Evolutionary conservation across 2,329 filamentous ascomycete species (phyloP).

Genomic region (Chalaropsis ovoidea): DNA sequence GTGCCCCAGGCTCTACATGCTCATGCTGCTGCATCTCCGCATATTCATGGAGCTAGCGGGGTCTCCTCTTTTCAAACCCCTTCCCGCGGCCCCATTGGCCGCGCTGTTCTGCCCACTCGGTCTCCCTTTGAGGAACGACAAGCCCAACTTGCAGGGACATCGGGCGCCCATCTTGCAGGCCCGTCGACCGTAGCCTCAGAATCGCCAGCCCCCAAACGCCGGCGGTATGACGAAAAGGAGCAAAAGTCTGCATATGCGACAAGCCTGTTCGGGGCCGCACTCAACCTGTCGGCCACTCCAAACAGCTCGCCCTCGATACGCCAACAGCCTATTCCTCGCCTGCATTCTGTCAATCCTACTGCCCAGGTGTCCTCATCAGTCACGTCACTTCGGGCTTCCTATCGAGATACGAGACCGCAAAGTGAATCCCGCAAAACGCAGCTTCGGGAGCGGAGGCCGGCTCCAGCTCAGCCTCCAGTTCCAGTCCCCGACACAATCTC

Average conservation of each 20-base stretch:
- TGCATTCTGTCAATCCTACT: constrained; percentile 13
- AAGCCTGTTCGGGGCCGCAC: constrained; percentile 41
- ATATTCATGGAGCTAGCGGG: too few species aligned
- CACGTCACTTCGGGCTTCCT: constrained; percentile 10
- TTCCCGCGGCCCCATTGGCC: constrained; percentile 17
- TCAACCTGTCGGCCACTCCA: constrained; percentile 32
- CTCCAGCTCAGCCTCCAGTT: background rate
- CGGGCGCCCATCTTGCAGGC: background rate
- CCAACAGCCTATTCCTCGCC: constrained; percentile 20
- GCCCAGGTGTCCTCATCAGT: constrained; percentile 13
- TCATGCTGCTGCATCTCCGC: background rate
- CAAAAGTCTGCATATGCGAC: constrained; percentile 42
- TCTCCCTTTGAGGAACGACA: constrained; percentile 23
- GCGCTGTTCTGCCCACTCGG: constrained; percentile 8
- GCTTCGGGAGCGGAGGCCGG: background rate
- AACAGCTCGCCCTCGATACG: background rate
- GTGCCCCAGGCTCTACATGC: background rate
- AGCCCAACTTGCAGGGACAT: background rate
- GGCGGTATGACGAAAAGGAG: constrained; percentile 29
- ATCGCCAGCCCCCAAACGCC: constrained; percentile 25
- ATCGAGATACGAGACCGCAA: constrained; percentile 3
- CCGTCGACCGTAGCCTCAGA: background rate
- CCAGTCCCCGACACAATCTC: background rate
- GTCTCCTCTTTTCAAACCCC: constrained; percentile 16
- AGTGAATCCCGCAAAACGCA: background rate